Conservation (phyloP, 2,329 filamentous ascomycete species). For the Talaromyces sp. region DNA sequence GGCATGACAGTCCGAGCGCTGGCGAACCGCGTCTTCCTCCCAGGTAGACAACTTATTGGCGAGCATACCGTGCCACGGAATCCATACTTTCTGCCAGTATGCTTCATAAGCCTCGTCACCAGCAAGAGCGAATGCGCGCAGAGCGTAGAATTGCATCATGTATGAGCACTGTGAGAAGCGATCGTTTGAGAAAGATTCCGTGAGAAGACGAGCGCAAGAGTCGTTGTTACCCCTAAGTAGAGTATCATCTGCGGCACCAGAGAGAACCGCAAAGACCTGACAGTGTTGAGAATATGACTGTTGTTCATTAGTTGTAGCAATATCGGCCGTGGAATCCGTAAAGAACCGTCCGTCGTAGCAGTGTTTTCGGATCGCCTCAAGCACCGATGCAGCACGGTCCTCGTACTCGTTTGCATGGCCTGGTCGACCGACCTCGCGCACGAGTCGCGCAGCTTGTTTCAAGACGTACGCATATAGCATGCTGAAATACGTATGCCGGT, state of each 20-base stretch:
- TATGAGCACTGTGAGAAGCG: conserved; percentile 31
- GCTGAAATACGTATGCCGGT: conserved; percentile 37
- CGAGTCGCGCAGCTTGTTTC: conserved; percentile 25
- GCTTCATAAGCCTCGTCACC: conserved; percentile 28
- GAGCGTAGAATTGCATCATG: conserved; percentile 38
- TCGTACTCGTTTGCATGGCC: conserved; percentile 6
- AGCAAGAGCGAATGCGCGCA: conserved; percentile 32
- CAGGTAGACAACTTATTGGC: conserved; percentile 36
- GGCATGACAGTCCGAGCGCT: conserved; percentile 41
- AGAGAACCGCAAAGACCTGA: conserved; percentile 26
- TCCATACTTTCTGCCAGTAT: conserved; percentile 26
- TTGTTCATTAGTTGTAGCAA: conserved; percentile 13
- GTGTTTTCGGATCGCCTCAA: conserved; percentile 18
- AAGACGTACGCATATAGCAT: conserved; percentile 36
- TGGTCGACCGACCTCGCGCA: conserved; percentile 12
- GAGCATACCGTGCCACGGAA: conserved; percentile 36
- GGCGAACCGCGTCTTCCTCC: conserved; percentile 39
- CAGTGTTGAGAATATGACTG: conserved; percentile 23
- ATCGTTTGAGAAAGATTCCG: conserved; percentile 16
- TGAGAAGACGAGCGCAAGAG: neutral
- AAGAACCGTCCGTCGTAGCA: conserved; percentile 28
- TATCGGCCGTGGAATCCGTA: conserved; percentile 27
- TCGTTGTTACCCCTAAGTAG: neutral
- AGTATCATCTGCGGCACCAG: conserved; percentile 14
- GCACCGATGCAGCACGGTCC: conserved; percentile 13